Evolutionary conservation across 768 basidiomycete species (phyloP).

Genomic region (Rubroboletus satanas): DNA sequence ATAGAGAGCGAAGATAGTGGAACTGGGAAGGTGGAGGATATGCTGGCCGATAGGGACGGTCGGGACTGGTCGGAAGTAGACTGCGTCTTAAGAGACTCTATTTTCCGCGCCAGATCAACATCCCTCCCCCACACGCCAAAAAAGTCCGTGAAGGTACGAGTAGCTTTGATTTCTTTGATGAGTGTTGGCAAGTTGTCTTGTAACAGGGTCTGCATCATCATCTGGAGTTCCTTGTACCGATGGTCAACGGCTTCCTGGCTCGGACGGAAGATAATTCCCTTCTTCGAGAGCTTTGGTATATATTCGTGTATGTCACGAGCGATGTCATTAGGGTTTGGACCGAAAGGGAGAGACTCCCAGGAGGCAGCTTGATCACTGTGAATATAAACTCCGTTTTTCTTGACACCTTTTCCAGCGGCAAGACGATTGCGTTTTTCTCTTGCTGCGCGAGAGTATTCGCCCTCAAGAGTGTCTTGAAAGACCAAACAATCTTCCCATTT

Average conservation of each 20-base stretch:
- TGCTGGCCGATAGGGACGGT: slow-evolving; percentile 48
- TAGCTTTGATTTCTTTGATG: slow-evolving; percentile 59
- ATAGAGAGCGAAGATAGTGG: slow-evolving; percentile 24
- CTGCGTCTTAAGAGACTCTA: slow-evolving; percentile 15
- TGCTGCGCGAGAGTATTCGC: slow-evolving; percentile 59
- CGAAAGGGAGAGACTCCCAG: slow-evolving; percentile 81
- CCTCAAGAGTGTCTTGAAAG: slow-evolving; percentile 69
- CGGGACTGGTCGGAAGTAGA: slow-evolving; percentile 29
- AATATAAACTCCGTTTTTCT: slow-evolving; percentile 65
- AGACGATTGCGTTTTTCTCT: slow-evolving; percentile 66
- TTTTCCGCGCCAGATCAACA: slow-evolving; percentile 52
- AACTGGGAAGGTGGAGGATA: slow-evolving; percentile 53
- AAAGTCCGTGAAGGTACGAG: slow-evolving; percentile 62
- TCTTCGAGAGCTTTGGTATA: slow-evolving; percentile 67
- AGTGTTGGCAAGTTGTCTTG: slow-evolving; percentile 59
- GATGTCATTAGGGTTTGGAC: slow-evolving; percentile 73
- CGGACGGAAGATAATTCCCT: slow-evolving; percentile 67
- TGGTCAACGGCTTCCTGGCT: slow-evolving; percentile 64
- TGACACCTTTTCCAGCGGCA: slow-evolving; percentile 68
- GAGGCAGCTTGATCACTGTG: slow-evolving; percentile 73
- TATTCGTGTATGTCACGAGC: slow-evolving; percentile 64
- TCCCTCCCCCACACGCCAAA: slow-evolving; percentile 78
- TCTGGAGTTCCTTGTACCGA: slow-evolving; percentile 55
- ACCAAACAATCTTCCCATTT: slow-evolving; percentile 80
- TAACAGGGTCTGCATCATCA: slow-evolving; percentile 58